Evolutionary conservation across 345 rosid genomes (phyloP).

Genomic region (Lumnitzera littorea): DNA sequence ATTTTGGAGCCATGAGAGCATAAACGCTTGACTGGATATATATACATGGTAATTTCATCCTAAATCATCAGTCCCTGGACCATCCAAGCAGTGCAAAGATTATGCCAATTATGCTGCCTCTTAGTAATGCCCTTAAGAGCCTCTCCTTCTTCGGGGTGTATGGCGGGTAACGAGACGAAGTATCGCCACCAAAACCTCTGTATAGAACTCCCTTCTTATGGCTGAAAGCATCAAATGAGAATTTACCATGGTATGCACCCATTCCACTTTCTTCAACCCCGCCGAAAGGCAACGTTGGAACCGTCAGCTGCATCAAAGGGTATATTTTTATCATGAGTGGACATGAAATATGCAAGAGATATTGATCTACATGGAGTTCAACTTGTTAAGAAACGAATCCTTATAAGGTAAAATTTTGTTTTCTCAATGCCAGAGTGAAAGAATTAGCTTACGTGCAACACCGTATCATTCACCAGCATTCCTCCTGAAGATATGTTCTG

Average conservation of each 20-base stretch:
- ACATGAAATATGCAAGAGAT: no score
- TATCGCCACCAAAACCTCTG: slow-evolving; percentile 56
- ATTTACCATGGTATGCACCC: slow-evolving; percentile 92
- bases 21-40: no score
- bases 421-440: no score
- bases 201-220: slow-evolving; percentile 90
- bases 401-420: no score
- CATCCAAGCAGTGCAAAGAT: slow-evolving; percentile 51
- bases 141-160: slow-evolving; percentile 55
- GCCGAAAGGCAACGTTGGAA: slow-evolving; percentile 72
- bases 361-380: no score
- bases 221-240: slow-evolving; percentile 90
- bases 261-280: slow-evolving; percentile 94
- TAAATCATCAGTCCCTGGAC: slow-evolving; percentile 13
- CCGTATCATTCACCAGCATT: slow-evolving; percentile 46
- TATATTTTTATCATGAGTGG: no score
- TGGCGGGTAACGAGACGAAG: slow-evolving; percentile 69
- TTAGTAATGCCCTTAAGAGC: slow-evolving; percentile 51
- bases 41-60: no score
- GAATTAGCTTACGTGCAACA: neutral
- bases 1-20: no score
- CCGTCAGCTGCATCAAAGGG: slow-evolving; percentile 46
- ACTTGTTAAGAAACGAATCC: no score
- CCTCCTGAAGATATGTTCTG: slow-evolving; percentile 58
- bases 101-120: slow-evolving; percentile 34